Conservation (phyloP, 2,329 filamentous ascomycete species). For the Aspergillus sp. region DNA sequence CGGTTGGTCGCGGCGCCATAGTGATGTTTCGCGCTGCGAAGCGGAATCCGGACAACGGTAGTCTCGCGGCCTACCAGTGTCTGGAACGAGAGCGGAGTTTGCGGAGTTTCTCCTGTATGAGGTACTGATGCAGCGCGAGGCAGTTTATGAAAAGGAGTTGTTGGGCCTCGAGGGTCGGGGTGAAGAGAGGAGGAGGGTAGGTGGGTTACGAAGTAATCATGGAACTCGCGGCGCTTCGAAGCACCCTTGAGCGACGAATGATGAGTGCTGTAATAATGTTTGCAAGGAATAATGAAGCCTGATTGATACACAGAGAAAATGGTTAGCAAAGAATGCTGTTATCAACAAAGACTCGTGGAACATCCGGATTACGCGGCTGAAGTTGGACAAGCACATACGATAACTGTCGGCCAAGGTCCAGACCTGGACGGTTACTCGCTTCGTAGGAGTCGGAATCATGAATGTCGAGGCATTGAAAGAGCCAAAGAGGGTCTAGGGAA, state of each 20-base stretch:
- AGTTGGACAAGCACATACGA: constrained; percentile 23
- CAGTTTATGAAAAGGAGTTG: constrained; percentile 74
- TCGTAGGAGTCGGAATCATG: constrained; percentile 35
- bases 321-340: not conserved
- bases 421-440: constrained; percentile 34
- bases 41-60: constrained; percentile 89
- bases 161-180: constrained; percentile 66
- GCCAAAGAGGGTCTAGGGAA: not conserved
- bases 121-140: constrained; percentile 80
- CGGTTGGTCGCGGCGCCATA: constrained; percentile 77
- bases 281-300: constrained; percentile 29
- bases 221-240: constrained; percentile 57
- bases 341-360: no score
- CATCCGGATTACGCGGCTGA: not conserved
- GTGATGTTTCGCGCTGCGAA: constrained; percentile 92
- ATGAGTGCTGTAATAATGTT: constrained; percentile 20
- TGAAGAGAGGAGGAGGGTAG: constrained; percentile 89
- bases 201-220: constrained; percentile 97
- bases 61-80: constrained; percentile 68
- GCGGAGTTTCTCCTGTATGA: constrained; percentile 52
- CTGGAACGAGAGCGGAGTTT: constrained; percentile 55
- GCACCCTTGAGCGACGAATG: constrained; percentile 8
- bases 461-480: constrained; percentile 23
- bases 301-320: constrained; percentile 19
- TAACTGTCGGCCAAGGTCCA: constrained; percentile 35